Conservation (phyloP, 169 alveolate species). For the Plasmodium adleri region DNA sequence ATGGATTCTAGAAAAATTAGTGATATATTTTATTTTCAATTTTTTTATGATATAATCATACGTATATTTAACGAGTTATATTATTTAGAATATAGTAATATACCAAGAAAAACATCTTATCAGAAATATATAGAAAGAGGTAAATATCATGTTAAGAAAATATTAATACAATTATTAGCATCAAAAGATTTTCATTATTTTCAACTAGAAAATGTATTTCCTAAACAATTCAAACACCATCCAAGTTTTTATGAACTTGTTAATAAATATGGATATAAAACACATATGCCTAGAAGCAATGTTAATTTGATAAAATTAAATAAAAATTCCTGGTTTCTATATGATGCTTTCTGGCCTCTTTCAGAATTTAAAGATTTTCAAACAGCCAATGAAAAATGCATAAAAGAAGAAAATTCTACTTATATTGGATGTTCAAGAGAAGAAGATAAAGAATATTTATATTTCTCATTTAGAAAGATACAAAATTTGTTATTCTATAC, state of each 20-base stretch:
- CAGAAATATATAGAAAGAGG: conserved; percentile 51
- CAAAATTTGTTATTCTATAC: conserved; percentile 36
- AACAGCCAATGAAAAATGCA: conserved; percentile 51
- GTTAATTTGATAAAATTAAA: conserved; percentile 44
- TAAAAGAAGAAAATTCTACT: conserved; percentile 58
- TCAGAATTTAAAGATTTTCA: conserved; percentile 54
- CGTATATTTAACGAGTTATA: conserved; percentile 58
- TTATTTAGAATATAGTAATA: conserved; percentile 52
- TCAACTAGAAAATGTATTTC: conserved; percentile 48
- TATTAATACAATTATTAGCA: conserved; percentile 52
- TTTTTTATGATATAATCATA: conserved; percentile 47
- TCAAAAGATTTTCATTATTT: conserved; percentile 64
- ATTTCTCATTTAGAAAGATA: conserved; percentile 20
- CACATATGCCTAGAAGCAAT: conserved; percentile 48
- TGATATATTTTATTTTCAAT: conserved; percentile 38
- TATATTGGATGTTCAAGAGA: conserved; percentile 62
- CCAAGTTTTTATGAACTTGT: conserved; percentile 48
- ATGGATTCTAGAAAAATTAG: conserved; percentile 30
- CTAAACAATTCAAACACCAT: conserved; percentile 55
- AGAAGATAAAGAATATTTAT: conserved; percentile 47
- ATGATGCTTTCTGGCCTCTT: conserved; percentile 72
- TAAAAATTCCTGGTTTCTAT: conserved; percentile 44
- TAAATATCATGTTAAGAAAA: conserved; percentile 43
- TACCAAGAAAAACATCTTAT: conserved; percentile 60
- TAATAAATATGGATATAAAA: conserved; percentile 45